These are phyloP conservation scores for Suillus spraguei DNA, from an alignment of 768 basidiomycete species.

Conservation along the genomic window DNA sequence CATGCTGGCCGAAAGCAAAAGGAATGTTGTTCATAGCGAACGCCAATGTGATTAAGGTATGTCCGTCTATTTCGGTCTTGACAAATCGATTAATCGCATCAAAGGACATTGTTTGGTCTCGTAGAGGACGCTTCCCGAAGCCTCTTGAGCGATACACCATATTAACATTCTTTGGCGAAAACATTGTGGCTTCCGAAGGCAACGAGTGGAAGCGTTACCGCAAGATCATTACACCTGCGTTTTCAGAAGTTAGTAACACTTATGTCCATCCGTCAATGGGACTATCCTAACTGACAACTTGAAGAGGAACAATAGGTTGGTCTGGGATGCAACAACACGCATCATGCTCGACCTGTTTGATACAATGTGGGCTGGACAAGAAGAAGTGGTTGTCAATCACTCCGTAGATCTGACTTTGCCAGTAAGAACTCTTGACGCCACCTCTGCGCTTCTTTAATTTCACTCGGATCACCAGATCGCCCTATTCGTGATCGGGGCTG, in stretches of 20 bases:
- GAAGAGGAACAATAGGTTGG: slow-evolving; percentile 36
- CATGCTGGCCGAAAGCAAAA: slow-evolving; percentile 13
- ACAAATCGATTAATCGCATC: not conserved
- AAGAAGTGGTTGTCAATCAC: too few relatives aligned
- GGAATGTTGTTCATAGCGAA: slow-evolving; percentile 35
- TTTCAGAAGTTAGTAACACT: slow-evolving; percentile 40
- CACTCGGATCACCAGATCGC: slow-evolving; percentile 42
- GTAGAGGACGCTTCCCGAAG: slow-evolving; percentile 51
- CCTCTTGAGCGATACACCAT: slow-evolving; percentile 47
- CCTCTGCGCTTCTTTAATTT: slow-evolving; percentile 21
- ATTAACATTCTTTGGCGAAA: slow-evolving; percentile 57
- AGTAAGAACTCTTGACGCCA: slow-evolving; percentile 32
- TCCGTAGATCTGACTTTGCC: slow-evolving; percentile 57
- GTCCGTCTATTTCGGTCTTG: not conserved
- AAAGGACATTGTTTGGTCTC: slow-evolving; percentile 25
- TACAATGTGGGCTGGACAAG: too few relatives aligned
- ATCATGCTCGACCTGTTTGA: slow-evolving; percentile 45
- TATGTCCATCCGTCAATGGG: too few relatives aligned
- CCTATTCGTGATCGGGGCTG: slow-evolving; percentile 55
- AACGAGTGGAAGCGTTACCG: slow-evolving; percentile 68
- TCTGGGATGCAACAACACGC: slow-evolving; percentile 48
- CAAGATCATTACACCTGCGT: slow-evolving; percentile 64
- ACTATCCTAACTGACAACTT: not conserved
- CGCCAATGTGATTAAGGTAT: slow-evolving; percentile 42
- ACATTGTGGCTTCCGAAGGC: slow-evolving; percentile 65